phyloP scores from a whole-genome alignment of 257 asterid species.

The Ligustrum vulgare region DNA sequence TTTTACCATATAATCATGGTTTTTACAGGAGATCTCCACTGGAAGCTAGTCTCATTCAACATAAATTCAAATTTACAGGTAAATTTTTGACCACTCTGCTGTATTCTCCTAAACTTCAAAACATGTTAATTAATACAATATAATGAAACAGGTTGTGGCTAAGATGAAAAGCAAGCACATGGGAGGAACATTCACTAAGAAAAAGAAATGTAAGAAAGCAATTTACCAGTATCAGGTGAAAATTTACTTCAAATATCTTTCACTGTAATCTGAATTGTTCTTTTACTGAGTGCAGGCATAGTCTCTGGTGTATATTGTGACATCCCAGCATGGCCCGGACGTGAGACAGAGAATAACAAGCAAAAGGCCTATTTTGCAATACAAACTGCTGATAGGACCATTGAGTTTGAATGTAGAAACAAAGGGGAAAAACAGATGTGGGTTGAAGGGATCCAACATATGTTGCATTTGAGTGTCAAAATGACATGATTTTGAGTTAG shows the following conservation, averaged over 20 bases:
- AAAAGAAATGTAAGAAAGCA: constrained; percentile 68
- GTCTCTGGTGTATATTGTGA: constrained; percentile 58
- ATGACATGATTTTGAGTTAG: constrained; percentile 25
- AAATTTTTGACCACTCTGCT: background rate
- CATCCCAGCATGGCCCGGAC: constrained; percentile 72
- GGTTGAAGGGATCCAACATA: constrained; percentile 74
- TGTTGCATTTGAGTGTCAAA: constrained; percentile 56
- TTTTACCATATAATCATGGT: constrained; percentile 15
- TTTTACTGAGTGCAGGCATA: constrained; percentile 37
- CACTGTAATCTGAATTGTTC: constrained; percentile 11
- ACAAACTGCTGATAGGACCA: constrained; percentile 70
- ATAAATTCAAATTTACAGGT: constrained; percentile 71
- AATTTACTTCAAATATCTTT: background rate
- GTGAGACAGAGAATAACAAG: constrained; percentile 50
- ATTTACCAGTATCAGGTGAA: constrained; percentile 4
- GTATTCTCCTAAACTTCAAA: constrained; percentile 6
- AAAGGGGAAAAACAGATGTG: constrained; percentile 70
- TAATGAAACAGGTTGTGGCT: constrained; percentile 67
- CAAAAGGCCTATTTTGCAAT: constrained; percentile 71
- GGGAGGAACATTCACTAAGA: constrained; percentile 93
- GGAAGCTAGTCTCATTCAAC: constrained; percentile 78
- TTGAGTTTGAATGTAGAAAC: constrained; percentile 76
- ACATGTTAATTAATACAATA: constrained; percentile 2
- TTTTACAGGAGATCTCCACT: constrained; percentile 82
- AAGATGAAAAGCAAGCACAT: constrained; percentile 88